Evolutionary conservation across 495 filamentous ascomycete genomes (phyloP), one percentile per base, ranked within the genome.

Genomic region (Articulospora tetracladia): DNA sequence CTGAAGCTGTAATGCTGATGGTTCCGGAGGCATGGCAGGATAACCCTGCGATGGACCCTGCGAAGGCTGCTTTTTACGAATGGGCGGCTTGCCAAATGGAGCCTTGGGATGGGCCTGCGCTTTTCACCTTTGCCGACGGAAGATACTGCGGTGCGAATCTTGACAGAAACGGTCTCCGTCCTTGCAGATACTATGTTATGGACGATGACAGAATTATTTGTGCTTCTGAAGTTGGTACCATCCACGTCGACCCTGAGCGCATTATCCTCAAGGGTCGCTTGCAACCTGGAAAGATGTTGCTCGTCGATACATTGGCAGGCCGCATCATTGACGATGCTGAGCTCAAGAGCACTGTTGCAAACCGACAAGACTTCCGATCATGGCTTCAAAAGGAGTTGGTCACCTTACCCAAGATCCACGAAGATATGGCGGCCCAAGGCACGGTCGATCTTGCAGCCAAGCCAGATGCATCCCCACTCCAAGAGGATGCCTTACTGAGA

Each of bases 1-100:
- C 94, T 13, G 94, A 99, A 73, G 95, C 94, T 19, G 89, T 99
- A 62, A 98, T 99, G 94, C 81, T 99, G 64, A 96, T 99, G 92
- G 91, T 99, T 55, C 94, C 94, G 3, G 94, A 99, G 72, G 93
- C 94, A 44, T 99, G 94, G 94, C 92, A 99, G 78, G 95, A 92
- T 62, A 97, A 98, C 72, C 73, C 84, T 20, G 78, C 84, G 52
- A 95, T 98, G 88, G 92, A 97, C 66, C 92, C 94, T 23, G 88
- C 89, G 72, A 99, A 98, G 77, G 90, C 93, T 27, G 93, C 94
- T 39, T 99, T 97, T 76, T 99, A 99, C 75, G 94, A 99, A 73
- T 99, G 94, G 94, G 94, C 94, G 61, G 93, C 92, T 47, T 99
- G 94, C 75, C 88, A 96, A 80, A 99, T 99, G 94, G 94, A 99